These are phyloP conservation scores for Pyrenochaeta sp. DNA, from an alignment of 2,329 filamentous ascomycete genomes.

Conservation along the genomic window DNA sequence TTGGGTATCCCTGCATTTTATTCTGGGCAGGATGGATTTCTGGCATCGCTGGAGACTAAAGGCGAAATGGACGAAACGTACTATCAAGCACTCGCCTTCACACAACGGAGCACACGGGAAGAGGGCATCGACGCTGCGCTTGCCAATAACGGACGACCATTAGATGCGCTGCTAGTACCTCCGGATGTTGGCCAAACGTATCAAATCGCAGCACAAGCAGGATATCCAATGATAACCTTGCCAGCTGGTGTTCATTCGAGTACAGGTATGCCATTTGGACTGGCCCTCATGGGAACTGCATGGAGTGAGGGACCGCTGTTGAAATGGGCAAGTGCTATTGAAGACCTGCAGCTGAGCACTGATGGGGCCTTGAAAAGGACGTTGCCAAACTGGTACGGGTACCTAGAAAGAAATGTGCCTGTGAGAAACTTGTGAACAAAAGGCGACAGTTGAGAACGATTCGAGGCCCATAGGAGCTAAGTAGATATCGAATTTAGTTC, in stretches of 20 bases:
- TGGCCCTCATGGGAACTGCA: conserved; percentile 64
- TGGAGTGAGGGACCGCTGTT: conserved; percentile 68
- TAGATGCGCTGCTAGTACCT: conserved; percentile 74
- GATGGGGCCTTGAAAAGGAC: conserved; percentile 31
- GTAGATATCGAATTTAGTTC: too few relatives aligned
- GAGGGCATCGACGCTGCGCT: conserved; percentile 76
- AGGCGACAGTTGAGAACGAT: too few relatives aligned
- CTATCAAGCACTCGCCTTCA: conserved; percentile 71
- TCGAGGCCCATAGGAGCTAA: too few relatives aligned
- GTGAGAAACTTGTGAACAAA: conserved; percentile 30
- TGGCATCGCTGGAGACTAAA: conserved; percentile 67
- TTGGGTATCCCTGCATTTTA: conserved; percentile 59
- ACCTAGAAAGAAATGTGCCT: conserved; percentile 51
- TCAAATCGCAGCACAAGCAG: conserved; percentile 77
- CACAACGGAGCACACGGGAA: conserved; percentile 65
- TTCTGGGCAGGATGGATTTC: conserved; percentile 76
- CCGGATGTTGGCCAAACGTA: conserved; percentile 73
- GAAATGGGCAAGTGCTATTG: conserved; percentile 63
- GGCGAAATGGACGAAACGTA: conserved; percentile 72
- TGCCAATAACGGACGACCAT: conserved; percentile 48
- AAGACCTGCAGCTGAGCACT: conserved; percentile 46
- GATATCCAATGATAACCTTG: conserved; percentile 76
- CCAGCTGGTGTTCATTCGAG: conserved; percentile 66
- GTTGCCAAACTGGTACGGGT: conserved; percentile 49
- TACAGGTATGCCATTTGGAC: conserved; percentile 56